Evolutionary conservation across 345 rosid genomes (phyloP), one percentile per base, ranked within the genome.

Genomic region (Eucalyptus albens): DNA sequence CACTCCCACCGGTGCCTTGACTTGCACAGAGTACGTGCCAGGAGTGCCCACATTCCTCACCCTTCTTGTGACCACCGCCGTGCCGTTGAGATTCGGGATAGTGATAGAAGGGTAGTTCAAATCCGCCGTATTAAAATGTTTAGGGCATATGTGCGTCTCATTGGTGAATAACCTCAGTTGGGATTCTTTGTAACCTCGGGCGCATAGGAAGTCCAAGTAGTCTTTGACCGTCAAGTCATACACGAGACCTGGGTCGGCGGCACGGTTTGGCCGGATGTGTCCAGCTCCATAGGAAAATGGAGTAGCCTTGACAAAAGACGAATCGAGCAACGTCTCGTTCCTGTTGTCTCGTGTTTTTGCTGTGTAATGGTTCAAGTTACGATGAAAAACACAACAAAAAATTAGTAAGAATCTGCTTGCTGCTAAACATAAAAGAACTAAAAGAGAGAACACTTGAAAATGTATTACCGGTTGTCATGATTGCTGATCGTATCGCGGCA

Each of bases 161-260:
- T 87, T 47, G 45, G 87, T 15, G 87, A 92, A 90, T 12, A 90
- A 1, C n/a, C 19, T 55, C 9, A 95, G 40, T 27, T 77, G 31
- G 14, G 47, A 87, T 49, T 80, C 31, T 7, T 90, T 90, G 86
- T 95, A 93, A 40, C 93, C 94, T 4, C 82, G 89, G 10, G 87
- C 90, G 44, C 97, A 95, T 47, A 94, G 87, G 87, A 89, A 94
- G 93, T 93, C 90, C 87, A 94, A 59, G 94, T 93, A 94, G 81
- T 94, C 96, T 26, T 91, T 14, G 2, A 40, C 86, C 2, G 44
- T 51, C 45, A 93, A 27, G 87, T 95, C 96, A 55, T 92, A 95
- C 15, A 95, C 91, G 6, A 95, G 94, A 27, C 96, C 97, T 2
- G 96, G 97, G 87, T 95, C 92, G 88, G 91, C 51, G 51, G 94